Evolutionary conservation across 768 basidiomycete genomes (phyloP).

Genomic region (Kwoniella sp.): DNA sequence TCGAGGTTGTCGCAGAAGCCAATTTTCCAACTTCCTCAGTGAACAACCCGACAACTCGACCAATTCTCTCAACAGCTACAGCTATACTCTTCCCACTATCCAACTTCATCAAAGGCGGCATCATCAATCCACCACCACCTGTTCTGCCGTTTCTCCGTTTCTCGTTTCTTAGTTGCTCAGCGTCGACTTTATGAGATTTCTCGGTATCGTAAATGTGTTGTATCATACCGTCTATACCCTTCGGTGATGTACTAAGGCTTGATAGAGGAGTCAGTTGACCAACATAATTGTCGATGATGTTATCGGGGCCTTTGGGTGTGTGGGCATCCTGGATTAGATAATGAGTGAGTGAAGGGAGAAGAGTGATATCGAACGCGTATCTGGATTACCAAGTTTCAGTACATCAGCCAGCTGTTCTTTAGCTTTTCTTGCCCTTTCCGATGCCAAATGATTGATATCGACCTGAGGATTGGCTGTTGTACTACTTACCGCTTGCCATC

Average conservation of each 20-base stretch:
- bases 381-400: conserved; percentile 8
- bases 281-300: conserved; percentile 3
- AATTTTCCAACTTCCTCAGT: not conserved
- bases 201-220: conserved; percentile 1
- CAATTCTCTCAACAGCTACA: conserved; percentile 18
- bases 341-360: conserved; percentile 21
- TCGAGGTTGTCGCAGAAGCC: not conserved
- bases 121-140: conserved; percentile 1
- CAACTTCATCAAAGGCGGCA: conserved; percentile 23
- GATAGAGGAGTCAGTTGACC: conserved; percentile 12
- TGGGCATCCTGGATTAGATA: conserved; percentile 24
- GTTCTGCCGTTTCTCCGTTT: not conserved
- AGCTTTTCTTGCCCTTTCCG: too few species aligned
- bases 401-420: not conserved
- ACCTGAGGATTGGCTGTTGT: too few species aligned
- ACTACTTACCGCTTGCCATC: conserved; percentile 21
- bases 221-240: not conserved
- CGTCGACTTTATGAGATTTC: conserved; percentile 1
- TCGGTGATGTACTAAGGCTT: not conserved
- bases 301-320: conserved; percentile 16
- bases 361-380: conserved; percentile 33
- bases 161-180: not conserved
- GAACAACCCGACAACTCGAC: conserved; percentile 1
- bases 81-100: conserved; percentile 18
- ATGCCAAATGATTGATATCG: too few species aligned